These are phyloP conservation scores for Physaria fendleri DNA, from an alignment of 345 rosid genomes.

Conservation along the genomic window DNA sequence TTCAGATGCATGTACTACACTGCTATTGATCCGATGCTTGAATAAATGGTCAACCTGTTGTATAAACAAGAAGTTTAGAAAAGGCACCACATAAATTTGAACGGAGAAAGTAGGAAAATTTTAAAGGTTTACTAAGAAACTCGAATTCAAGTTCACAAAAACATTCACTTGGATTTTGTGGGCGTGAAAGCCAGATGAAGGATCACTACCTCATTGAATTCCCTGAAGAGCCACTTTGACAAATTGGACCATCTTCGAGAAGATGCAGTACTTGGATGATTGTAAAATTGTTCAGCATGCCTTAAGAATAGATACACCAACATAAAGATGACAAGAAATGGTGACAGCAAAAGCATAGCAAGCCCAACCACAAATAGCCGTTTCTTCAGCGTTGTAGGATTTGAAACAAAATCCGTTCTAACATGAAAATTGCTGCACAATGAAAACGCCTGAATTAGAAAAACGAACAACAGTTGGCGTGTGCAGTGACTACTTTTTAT, in stretches of 20 bases:
- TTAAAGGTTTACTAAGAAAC: background rate
- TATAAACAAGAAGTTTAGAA: constrained; percentile 9
- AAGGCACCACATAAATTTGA: background rate
- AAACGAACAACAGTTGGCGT: constrained; percentile 17
- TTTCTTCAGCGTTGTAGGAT: constrained; percentile 70
- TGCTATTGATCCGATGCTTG: constrained; percentile 92
- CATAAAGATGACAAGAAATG: constrained; percentile 96
- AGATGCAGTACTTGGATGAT: constrained; percentile 96
- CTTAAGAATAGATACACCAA: constrained; percentile 86
- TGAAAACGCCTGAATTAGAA: constrained; percentile 30
- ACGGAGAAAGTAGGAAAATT: background rate
- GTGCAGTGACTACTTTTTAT: background rate
- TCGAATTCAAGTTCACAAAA: background rate
- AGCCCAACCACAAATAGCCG: constrained; percentile 87
- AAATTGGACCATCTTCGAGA: constrained; percentile 98
- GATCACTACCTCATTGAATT: constrained; percentile 87
- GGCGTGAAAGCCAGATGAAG: background rate
- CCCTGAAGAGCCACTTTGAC: constrained; percentile 94
- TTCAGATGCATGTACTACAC: constrained; percentile 73
- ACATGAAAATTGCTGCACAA: constrained; percentile 82
- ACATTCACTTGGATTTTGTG: background rate
- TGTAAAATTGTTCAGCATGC: constrained; percentile 96
- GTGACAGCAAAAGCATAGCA: constrained; percentile 82
- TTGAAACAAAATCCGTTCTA: constrained; percentile 78
- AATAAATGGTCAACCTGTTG: constrained; percentile 95